Conservation (phyloP, 163 green algal species). For the Scenedesmus sp. region DNA sequence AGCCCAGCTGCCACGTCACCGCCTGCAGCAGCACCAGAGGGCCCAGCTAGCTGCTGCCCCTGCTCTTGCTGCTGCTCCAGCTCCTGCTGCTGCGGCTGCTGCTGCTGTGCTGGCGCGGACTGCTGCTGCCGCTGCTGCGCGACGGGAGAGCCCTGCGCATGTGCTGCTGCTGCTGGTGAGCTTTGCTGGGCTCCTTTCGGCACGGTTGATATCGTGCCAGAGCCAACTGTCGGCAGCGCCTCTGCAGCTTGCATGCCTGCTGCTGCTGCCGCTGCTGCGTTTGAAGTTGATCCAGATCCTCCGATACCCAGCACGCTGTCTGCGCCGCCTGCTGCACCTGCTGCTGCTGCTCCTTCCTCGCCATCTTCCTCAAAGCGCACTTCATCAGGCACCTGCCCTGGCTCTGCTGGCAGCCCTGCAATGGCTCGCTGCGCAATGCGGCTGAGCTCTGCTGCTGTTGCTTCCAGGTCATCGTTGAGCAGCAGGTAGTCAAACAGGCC, state of each 20-base stretch:
- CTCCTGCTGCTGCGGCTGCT: slow-evolving; percentile 12
- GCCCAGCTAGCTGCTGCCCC: slow-evolving; percentile 29
- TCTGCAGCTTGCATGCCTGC: slow-evolving; percentile 39
- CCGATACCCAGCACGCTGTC: neutral
- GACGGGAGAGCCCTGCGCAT: neutral
- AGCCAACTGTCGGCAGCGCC: slow-evolving; percentile 19
- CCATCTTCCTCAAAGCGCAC: slow-evolving; percentile 38
- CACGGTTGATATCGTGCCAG: neutral
- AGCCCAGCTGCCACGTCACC: slow-evolving; percentile 52
- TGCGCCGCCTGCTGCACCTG: neutral
- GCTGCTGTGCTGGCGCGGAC: neutral
- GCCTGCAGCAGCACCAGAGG: slow-evolving; percentile 25
- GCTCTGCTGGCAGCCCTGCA: slow-evolving; percentile 36
- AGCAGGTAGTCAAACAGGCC: slow-evolving; percentile 94
- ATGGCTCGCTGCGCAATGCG: slow-evolving; percentile 28
- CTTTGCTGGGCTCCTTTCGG: neutral
- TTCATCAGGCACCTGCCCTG: slow-evolving; percentile 42
- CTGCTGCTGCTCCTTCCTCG: neutral
- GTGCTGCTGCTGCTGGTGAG: slow-evolving; percentile 12
- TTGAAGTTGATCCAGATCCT: neutral
- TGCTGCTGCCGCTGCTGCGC: slow-evolving; percentile 5
- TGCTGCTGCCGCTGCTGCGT: slow-evolving; percentile 42
- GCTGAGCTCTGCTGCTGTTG: slow-evolving; percentile 26
- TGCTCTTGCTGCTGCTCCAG: slow-evolving; percentile 32
- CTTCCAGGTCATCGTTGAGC: slow-evolving; percentile 92